Base-by-base conservation (phyloP, 2,329 filamentous ascomycete genomes). In the Phialemonium atrogriseum region DNA sequence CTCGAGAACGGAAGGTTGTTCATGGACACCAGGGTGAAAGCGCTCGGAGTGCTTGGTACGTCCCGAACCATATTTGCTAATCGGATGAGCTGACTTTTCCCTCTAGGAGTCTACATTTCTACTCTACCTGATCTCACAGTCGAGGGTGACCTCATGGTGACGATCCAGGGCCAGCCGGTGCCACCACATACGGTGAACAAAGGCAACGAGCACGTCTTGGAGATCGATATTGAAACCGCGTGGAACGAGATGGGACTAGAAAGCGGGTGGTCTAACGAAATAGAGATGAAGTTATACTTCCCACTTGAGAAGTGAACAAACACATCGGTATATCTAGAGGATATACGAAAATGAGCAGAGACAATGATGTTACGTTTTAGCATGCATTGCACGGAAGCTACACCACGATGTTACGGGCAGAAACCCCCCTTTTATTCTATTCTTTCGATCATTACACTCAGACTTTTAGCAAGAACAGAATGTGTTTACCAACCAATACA, bases 201-300 rank as follows among this genome's bases (percentile, higher is more conserved):
- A 19, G 46, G 50, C n/a, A 60, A 74, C 36, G 45, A 54, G 0
- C 64, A 67, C 36, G 71, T 96, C 7, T 55, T 96, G 19, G 78
- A 85, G 43, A 71, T 96, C 34, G 84, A 96, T 60, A 55, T 85
- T 10, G 70, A 77, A 43, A 65, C 59, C 18, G 89, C 89, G 1
- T 96, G 87, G 87, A 70, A 71, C 27, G 75, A 84, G 46, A 69
- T 87, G 62, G 71, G 68, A 0, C 63, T 91, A 34, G 60, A 76
- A 36, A 69, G 73, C 22, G 77, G 80, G 7, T 93, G 84, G 80
- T 80, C 77, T 42, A 94, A 94, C 51, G 84, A 93, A 53, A 70
- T 87, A 22, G 66, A 73, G 38, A 60, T 93, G 24, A 78, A 79
- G 50, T 54, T 86, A 5, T 79, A 63, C 34, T 65, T 73, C 28